Evolutionary conservation across 192 early-diverging fungal species (phyloP).

Genomic region (Dispira simplex): DNA sequence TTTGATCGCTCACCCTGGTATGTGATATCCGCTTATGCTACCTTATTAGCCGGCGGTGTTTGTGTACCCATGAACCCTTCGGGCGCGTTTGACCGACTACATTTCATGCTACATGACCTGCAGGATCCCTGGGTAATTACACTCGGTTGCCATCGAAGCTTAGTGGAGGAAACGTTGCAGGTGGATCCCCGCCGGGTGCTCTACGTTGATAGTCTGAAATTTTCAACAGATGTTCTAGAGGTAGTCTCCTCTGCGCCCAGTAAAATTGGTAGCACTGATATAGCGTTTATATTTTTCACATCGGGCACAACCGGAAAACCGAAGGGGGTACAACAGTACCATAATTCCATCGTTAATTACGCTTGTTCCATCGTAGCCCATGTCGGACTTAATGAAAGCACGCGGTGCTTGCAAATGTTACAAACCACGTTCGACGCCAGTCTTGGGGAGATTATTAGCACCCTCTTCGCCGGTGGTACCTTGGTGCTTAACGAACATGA

Average conservation of each 20-base stretch:
- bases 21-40: neutral
- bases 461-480: neutral
- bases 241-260: neutral
- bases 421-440: neutral
- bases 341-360: neutral
- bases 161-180: neutral
- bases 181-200: neutral
- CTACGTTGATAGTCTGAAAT: neutral
- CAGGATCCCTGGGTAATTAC: neutral
- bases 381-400: neutral
- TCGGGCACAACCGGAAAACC: conserved; percentile 1
- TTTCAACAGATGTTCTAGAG: too few relatives aligned
- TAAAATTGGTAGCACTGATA: neutral
- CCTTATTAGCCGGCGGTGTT: neutral
- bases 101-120: neutral
- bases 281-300: conserved; percentile 2
- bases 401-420: neutral
- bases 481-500: neutral
- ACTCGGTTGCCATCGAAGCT: neutral
- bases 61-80: neutral
- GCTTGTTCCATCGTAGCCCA: too few relatives aligned
- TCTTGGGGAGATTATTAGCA: neutral
- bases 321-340: neutral
- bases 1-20: neutral
- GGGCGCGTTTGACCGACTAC: neutral